These are phyloP conservation scores for Francoa sonchifolia DNA, from an alignment of 441 rosid species.

Conservation along the genomic window DNA sequence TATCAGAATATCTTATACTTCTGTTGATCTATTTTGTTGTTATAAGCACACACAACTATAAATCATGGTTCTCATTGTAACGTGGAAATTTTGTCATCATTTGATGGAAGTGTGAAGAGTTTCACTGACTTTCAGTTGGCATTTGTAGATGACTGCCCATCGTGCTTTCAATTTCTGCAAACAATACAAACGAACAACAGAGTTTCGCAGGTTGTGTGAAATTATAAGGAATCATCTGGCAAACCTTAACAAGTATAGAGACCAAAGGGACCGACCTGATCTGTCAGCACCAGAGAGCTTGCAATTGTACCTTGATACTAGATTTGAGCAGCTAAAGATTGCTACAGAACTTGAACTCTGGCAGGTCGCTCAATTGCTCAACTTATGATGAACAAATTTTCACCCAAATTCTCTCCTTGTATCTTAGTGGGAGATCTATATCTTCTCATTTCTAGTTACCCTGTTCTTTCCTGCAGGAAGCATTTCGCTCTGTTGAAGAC, in stretches of 20 bases:
- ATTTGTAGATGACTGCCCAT: slow-evolving; percentile 88
- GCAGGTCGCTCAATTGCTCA: slow-evolving; percentile 39
- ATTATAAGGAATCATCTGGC: slow-evolving; percentile 88
- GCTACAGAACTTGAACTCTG: slow-evolving; percentile 89
- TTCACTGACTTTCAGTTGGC: slow-evolving; percentile 6
- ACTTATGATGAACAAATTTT: too few relatives aligned
- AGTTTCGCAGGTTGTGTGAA: slow-evolving; percentile 92
- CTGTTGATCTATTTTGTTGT: neutral
- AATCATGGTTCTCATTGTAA: too few relatives aligned
- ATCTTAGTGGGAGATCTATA: neutral
- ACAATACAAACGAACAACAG: slow-evolving; percentile 88
- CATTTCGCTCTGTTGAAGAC: slow-evolving; percentile 92
- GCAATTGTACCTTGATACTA: slow-evolving; percentile 86
- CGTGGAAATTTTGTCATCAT: too few relatives aligned
- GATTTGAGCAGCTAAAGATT: slow-evolving; percentile 90
- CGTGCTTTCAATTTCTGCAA: slow-evolving; percentile 97
- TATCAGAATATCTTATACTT: neutral
- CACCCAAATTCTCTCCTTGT: neutral
- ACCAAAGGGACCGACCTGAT: slow-evolving; percentile 95
- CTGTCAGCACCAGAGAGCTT: slow-evolving; percentile 80
- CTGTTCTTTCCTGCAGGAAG: slow-evolving; percentile 52
- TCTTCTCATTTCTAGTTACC: neutral
- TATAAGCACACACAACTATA: too few relatives aligned
- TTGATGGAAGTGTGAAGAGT: neutral
- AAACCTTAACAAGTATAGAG: slow-evolving; percentile 84